Percentiles rank a stretch among this genome's conserved stretches.
These are phyloP conservation scores for Solanum paucissectum DNA, from an alignment of 257 asterid species.

Conservation along the genomic window DNA sequence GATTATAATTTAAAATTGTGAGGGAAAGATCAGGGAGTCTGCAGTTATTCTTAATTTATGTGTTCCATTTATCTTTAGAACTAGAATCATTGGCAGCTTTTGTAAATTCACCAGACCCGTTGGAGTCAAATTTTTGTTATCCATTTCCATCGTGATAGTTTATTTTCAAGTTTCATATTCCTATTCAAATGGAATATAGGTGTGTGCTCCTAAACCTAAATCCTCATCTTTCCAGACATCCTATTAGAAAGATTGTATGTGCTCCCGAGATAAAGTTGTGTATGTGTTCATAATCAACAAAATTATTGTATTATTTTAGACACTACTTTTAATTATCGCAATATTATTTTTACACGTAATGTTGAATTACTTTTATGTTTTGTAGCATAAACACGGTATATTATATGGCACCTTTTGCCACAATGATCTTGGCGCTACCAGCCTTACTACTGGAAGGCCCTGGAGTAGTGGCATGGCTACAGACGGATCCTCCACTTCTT, in stretches of 20 bases:
- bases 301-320: neutral
- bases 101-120: neutral
- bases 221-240: neutral
- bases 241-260: neutral
- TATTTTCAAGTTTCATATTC: neutral
- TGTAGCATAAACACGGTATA: slow-evolving; percentile 90
- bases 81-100: neutral
- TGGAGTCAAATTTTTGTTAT: neutral
- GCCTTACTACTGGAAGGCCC: slow-evolving; percentile 78
- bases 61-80: neutral
- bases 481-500: slow-evolving; percentile 42
- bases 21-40: neutral
- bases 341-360: neutral
- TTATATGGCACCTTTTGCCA: slow-evolving; percentile 95
- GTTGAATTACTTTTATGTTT: neutral
- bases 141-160: neutral
- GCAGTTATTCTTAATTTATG: neutral
- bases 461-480: slow-evolving; percentile 64
- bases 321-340: neutral
- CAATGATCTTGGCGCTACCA: slow-evolving; percentile 80
- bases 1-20: neutral
- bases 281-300: neutral
- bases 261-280: neutral
- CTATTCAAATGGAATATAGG: neutral
- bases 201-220: neutral